phyloP scores from a whole-genome alignment of 805 yeast genomes.

The Phaffomyces thermotolerans region DNA sequence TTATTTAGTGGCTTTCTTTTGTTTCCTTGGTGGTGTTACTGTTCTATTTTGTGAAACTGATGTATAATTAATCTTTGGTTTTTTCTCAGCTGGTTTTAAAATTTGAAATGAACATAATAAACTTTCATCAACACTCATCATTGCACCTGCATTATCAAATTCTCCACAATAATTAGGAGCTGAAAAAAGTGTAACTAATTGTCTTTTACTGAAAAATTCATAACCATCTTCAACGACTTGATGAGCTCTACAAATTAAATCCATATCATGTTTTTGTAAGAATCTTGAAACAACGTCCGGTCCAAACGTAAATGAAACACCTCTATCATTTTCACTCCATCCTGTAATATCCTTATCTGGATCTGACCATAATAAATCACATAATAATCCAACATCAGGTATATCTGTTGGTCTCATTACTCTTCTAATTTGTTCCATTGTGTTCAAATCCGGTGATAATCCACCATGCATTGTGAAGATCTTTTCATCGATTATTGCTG shows the following conservation, averaged over 20 bases:
- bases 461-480: conserved; percentile 99
- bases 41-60: conserved; percentile 39
- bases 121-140: conserved; percentile 98
- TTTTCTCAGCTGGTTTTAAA: conserved; percentile 96
- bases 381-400: conserved; percentile 93
- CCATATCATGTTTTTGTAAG: conserved; percentile 96
- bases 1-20: conserved; percentile 43
- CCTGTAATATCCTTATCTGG: conserved; percentile 98
- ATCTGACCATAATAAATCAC: conserved; percentile 97
- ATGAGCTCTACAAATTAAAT: conserved; percentile 95
- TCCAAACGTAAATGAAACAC: conserved; percentile 99
- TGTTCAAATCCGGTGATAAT: conserved; percentile 90
- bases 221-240: conserved; percentile 99
- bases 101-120: conserved; percentile 93
- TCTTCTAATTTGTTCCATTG: conserved; percentile 98
- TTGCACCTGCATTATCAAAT: conserved; percentile 98
- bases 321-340: conserved; percentile 98
- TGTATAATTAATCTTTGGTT: conserved; percentile 53
- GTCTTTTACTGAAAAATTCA: conserved; percentile 94
- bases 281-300: conserved; percentile 97
- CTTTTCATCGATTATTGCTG: conserved; percentile 96
- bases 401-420: conserved; percentile 99
- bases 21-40: conserved; percentile 53
- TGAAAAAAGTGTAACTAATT: conserved; percentile 87
- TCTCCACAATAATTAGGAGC: conserved; percentile 99